These are phyloP conservation scores for Nosema bombycis DNA, from an alignment of 371 early-diverging fungal species.

Conservation along the genomic window DNA sequence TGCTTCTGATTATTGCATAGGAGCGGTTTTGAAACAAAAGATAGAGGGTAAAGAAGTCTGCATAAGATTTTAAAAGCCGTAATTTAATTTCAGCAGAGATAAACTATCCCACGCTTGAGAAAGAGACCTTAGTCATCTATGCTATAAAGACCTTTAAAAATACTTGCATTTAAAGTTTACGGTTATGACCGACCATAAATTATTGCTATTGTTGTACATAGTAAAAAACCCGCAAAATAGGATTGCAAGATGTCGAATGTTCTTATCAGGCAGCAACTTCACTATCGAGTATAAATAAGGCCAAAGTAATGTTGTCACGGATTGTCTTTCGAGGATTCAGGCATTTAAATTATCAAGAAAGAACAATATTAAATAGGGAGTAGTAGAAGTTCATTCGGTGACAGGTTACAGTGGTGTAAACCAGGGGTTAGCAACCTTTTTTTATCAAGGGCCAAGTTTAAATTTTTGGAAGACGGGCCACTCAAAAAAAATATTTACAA, in stretches of 20 bases:
- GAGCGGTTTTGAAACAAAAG: constrained; percentile 37
- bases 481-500: no score
- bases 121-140: constrained; percentile 33
- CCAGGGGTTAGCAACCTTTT: no score
- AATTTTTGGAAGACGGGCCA: no score
- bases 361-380: no score
- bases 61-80: background rate
- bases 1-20: constrained; percentile 24
- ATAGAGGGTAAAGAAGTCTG: constrained; percentile 13
- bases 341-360: no score
- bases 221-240: background rate
- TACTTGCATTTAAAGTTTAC: constrained; percentile 4
- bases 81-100: constrained; percentile 1
- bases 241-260: background rate
- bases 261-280: constrained; percentile 16
- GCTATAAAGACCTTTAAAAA: background rate
- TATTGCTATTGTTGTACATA: constrained; percentile 8
- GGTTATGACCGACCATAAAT: constrained; percentile 32
- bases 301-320: background rate
- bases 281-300: constrained; percentile 28
- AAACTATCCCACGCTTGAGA: constrained; percentile 37
- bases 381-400: no score
- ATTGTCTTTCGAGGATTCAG: background rate
- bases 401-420: no score
- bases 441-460: no score